phyloP scores from a whole-genome alignment of 768 basidiomycete species.

The Mycena leptocephala region DNA sequence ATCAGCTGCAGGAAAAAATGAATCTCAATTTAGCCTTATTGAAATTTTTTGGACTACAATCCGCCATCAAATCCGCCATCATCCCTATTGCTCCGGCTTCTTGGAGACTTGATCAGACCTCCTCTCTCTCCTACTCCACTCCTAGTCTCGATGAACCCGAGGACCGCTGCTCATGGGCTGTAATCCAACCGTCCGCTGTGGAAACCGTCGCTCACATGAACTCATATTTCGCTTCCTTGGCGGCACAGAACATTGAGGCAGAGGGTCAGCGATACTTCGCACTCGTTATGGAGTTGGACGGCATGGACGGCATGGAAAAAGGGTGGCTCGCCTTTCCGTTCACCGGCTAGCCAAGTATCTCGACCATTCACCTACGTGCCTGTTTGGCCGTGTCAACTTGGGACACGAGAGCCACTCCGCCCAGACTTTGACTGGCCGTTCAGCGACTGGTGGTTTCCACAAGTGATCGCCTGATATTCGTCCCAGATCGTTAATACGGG shows the following conservation, averaged over 20 bases:
- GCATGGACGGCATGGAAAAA: neutral
- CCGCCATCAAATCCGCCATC: no score
- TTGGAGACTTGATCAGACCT: no score
- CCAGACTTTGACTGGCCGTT: slow-evolving; percentile 19
- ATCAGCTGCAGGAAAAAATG: no score
- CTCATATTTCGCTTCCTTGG: neutral
- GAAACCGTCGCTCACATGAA: neutral
- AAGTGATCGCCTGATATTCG: neutral
- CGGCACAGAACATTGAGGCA: neutral
- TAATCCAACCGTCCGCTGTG: neutral
- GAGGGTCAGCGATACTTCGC: neutral
- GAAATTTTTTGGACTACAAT: no score
- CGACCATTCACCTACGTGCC: slow-evolving; percentile 2
- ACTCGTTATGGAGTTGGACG: neutral
- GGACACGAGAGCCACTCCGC: neutral
- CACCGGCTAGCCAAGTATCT: neutral
- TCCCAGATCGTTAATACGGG: neutral
- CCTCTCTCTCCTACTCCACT: neutral
- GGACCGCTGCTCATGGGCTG: neutral
- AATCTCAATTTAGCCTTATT: no score
- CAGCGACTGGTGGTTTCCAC: neutral
- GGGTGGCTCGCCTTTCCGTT: neutral
- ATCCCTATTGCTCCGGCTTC: no score
- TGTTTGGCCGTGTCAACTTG: slow-evolving; percentile 6
- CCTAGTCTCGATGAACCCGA: neutral